Base-by-base conservation (phyloP, 805 yeast genomes). In the Candida endomychidarum region DNA sequence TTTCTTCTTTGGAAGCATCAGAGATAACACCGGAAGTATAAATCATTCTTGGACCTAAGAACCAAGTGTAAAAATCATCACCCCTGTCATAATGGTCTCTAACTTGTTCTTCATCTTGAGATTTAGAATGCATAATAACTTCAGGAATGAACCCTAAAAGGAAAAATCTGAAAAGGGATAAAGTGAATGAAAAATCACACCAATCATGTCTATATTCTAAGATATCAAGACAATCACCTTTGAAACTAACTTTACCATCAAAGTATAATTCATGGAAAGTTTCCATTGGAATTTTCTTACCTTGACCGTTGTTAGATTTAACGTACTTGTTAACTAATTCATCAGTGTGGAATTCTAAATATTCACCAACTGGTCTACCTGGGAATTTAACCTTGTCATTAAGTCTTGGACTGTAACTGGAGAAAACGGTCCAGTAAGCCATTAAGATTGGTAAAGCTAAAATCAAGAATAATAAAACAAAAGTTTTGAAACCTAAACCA, bases 61-160 rank as follows among this genome's bases (percentile, higher is more conserved):
- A 88, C 95, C 95, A 88, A 41, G 89, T 69, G 77, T 89, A 89
- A 66, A 88, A 88, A 65, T 89, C 96, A 60, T 88, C 96, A 64
- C 96, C 96, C 54, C 96, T 85, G 72, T 89, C 96, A 63, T 88
- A 88, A 69, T 88, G 96, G 57, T 85, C 96, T 65, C 96, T 81
- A 42, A 88, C 96, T 67, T 88, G 96, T 67, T 88, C 96, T 70
- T 88, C 96, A 61, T 89, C 96, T 71, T 88, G 96, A 15, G 95
- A 84, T 60, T 87, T 80, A 49, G 95, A 82, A 71, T 88, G 96
- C 81, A 88, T 61, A 54, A 88, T 83, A 42, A 88, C 95, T 68
- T 88, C 96, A 32, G 96, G 96, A 49, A 88, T 84, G 85, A 88
- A 78, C 34, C 93, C 95, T 37, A 86, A 75, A 50, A 88, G 64